These are phyloP conservation scores for Cutaneotrichosporon dermatis DNA, from an alignment of 1,284 basidiomycete genomes.

Conservation along the genomic window DNA sequence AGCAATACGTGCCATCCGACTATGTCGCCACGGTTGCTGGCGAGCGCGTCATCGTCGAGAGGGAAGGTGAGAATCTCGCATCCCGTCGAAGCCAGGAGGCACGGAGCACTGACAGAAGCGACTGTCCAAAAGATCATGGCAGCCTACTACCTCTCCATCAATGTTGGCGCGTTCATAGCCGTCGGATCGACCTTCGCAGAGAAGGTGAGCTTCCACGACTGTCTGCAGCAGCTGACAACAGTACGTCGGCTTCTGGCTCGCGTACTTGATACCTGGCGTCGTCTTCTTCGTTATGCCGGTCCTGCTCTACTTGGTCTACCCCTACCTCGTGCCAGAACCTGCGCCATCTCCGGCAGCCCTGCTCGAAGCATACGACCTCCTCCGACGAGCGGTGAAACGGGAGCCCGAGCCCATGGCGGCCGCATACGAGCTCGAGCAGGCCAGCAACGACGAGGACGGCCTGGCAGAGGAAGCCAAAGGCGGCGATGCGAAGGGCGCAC, in stretches of 20 bases:
- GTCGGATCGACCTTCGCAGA: constrained; percentile 29
- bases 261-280: constrained; percentile 50
- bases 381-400: constrained; percentile 5
- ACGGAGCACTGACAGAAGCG: constrained; percentile 8
- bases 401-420: constrained; percentile 1
- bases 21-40: constrained; percentile 27
- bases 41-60: constrained; percentile 48
- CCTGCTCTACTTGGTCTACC: constrained; percentile 8
- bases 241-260: constrained; percentile 50
- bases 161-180: constrained; percentile 26
- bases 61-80: constrained; percentile 27
- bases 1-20: constrained; percentile 43
- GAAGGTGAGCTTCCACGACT: constrained; percentile 8
- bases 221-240: background rate
- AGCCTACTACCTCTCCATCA: constrained; percentile 28
- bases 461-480: constrained; percentile 52
- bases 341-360: constrained; percentile 52
- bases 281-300: constrained; percentile 51
- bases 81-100: constrained; percentile 22
- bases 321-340: constrained; percentile 40
- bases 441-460: constrained; percentile 46
- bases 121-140: constrained; percentile 31
- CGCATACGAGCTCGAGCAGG: constrained; percentile 27
- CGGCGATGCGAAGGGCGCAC: constrained; percentile 50
- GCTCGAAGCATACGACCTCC: constrained; percentile 39